phyloP scores from a whole-genome alignment of 139 green algal species.

The Ostreobium quekettii region DNA sequence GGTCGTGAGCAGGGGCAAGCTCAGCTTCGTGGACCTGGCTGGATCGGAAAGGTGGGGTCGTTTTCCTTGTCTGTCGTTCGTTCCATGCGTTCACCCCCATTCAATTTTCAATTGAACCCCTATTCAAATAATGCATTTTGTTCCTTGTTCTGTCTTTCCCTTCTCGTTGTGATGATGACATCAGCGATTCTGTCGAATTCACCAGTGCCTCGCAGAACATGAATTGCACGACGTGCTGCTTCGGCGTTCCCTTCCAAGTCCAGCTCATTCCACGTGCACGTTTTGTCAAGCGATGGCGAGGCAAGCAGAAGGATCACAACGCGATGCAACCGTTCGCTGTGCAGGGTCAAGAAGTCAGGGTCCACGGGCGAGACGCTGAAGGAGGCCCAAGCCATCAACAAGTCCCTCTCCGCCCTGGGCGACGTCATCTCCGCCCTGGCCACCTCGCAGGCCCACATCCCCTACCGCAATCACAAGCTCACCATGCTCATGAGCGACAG shows the following conservation, averaged over 20 bases:
- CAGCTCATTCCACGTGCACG: neutral
- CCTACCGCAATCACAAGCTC: slow-evolving; percentile 98
- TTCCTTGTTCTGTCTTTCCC: neutral
- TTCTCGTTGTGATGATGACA: neutral
- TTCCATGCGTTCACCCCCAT: no score
- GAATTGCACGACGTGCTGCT: neutral
- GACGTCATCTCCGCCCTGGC: slow-evolving; percentile 93
- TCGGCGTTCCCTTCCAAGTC: neutral
- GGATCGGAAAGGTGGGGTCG: slow-evolving; percentile 73
- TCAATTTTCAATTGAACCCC: no score
- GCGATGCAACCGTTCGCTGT: neutral
- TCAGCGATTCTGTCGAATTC: neutral
- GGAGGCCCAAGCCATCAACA: slow-evolving; percentile 99
- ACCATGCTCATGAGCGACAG: slow-evolving; percentile 95
- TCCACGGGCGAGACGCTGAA: slow-evolving; percentile 87
- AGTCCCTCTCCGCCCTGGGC: slow-evolving; percentile 86
- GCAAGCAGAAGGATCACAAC: neutral
- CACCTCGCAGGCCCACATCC: slow-evolving; percentile 73
- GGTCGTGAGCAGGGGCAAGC: slow-evolving; percentile 75
- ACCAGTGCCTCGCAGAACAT: neutral
- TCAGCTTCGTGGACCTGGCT: slow-evolving; percentile 95
- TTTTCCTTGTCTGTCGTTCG: no score
- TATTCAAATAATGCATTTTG: neutral
- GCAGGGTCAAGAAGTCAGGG: slow-evolving; percentile 89
- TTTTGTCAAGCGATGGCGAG: neutral